phyloP scores from a whole-genome alignment of 148 eudicot species.

The Tetragonia tetragonoides region DNA sequence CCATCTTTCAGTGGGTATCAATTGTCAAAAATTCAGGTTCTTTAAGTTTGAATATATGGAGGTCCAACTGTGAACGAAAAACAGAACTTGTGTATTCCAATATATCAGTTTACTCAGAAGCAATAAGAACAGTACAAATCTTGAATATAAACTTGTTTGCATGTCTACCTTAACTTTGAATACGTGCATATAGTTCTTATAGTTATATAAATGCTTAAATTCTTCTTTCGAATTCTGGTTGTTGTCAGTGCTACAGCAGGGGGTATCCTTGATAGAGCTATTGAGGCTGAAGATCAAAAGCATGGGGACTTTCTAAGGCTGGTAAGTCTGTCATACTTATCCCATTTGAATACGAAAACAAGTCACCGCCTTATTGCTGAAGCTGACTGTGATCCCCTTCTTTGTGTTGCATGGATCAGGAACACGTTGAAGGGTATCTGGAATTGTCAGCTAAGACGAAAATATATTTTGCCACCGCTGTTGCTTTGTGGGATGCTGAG shows the following conservation, averaged over 20 bases:
- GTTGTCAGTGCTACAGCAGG: constrained; percentile 71
- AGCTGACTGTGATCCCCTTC: constrained; percentile 15
- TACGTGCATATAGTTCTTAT: no score
- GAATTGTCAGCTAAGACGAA: constrained; percentile 85
- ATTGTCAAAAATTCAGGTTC: neutral
- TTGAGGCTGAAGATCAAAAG: constrained; percentile 85
- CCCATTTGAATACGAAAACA: neutral
- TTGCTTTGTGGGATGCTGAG: constrained; percentile 81
- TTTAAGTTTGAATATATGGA: neutral
- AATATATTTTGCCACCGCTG: constrained; percentile 72
- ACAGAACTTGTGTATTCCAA: neutral
- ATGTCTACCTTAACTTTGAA: neutral
- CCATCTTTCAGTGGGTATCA: neutral
- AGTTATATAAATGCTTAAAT: neutral
- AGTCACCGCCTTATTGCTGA: neutral
- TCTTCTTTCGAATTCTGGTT: constrained; percentile 16
- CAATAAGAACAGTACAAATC: neutral
- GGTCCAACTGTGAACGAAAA: neutral
- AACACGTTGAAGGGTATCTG: constrained; percentile 87
- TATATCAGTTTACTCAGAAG: neutral
- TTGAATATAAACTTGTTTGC: neutral
- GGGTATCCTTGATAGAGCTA: constrained; percentile 78
- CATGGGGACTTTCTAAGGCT: constrained; percentile 82
- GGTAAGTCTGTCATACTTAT: constrained; percentile 36
- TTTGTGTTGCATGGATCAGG: constrained; percentile 32